Evolutionary conservation across 2,329 filamentous ascomycete species (phyloP).

Genomic region (Pseudocercospora vitis): DNA sequence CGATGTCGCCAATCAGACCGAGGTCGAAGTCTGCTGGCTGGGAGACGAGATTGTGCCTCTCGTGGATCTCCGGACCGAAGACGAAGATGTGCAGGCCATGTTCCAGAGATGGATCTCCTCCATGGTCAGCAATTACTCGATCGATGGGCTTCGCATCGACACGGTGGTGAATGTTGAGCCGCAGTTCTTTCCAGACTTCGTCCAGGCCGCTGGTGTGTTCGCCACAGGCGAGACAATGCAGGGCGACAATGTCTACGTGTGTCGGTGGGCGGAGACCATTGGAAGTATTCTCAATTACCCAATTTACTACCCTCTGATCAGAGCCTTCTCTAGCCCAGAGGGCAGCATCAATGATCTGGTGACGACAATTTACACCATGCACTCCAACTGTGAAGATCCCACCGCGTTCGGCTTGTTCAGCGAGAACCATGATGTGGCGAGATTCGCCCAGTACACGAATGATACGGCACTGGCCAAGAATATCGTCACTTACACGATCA

Average conservation of each 20-base stretch:
- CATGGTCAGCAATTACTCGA: constrained; percentile 46
- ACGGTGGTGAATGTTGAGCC: constrained; percentile 42
- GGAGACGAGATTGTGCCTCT: constrained; percentile 51
- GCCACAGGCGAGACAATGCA: constrained; percentile 42
- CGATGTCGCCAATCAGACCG: constrained; percentile 48
- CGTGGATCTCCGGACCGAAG: constrained; percentile 50
- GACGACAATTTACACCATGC: constrained; percentile 36
- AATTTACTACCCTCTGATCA: constrained; percentile 41
- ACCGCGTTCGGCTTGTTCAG: constrained; percentile 42
- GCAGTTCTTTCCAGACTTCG: constrained; percentile 40
- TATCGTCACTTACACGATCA: constrained; percentile 41
- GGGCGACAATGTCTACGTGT: constrained; percentile 36
- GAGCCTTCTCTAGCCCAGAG: constrained; percentile 39
- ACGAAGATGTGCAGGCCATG: constrained; percentile 42
- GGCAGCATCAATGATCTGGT: constrained; percentile 44
- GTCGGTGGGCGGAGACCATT: constrained; percentile 39
- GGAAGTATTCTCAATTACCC: constrained; percentile 43
- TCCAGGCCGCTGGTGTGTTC: constrained; percentile 40
- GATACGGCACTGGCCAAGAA: constrained; percentile 43
- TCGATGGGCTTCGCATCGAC: constrained; percentile 44
- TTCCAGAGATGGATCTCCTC: constrained; percentile 45
- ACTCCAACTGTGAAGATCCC: constrained; percentile 40
- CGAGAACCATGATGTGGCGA: constrained; percentile 45
- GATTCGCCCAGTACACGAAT: constrained; percentile 41
- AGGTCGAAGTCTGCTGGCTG: constrained; percentile 52